A percentile compares a stretch with the other conserved stretches of the same genome.
These are phyloP conservation scores for Colletotrichum truncatum DNA, from an alignment of 2,329 filamentous ascomycete genomes.

Conservation along the genomic window DNA sequence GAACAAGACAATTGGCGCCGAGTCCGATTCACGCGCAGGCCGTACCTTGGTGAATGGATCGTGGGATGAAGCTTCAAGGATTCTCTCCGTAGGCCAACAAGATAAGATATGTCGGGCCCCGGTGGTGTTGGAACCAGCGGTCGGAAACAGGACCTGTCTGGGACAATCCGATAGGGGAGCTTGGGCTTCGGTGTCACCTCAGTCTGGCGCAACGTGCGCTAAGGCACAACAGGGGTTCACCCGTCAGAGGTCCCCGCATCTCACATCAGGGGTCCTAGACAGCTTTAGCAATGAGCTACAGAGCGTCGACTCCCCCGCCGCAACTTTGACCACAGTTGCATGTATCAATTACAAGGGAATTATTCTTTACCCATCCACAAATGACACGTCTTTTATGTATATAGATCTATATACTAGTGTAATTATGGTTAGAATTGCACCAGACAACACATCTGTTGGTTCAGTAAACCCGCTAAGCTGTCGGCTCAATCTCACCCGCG, in stretches of 20 bases:
- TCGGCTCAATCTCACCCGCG: constrained; percentile 2
- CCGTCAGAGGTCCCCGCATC: not conserved
- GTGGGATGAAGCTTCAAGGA: not conserved
- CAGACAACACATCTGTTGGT: not conserved
- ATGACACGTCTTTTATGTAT: not conserved
- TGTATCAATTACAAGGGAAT: too few relatives aligned
- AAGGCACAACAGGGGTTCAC: constrained; percentile 10
- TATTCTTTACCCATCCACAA: not conserved
- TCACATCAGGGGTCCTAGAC: not conserved
- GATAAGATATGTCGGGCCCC: not conserved
- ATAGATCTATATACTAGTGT: too few relatives aligned
- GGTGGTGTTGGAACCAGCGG: constrained; percentile 2
- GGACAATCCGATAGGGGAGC: constrained; percentile 6
- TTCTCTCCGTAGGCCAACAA: not conserved
- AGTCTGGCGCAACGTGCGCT: constrained; percentile 9
- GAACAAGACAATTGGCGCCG: too few relatives aligned
- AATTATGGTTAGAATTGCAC: not conserved
- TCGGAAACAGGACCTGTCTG: constrained; percentile 10
- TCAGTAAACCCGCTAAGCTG: not conserved
- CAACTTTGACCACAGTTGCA: too few relatives aligned
- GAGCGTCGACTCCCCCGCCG: too few relatives aligned
- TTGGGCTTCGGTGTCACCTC: constrained; percentile 18
- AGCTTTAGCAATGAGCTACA: not conserved
- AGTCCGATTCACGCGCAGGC: too few relatives aligned
- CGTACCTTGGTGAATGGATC: not conserved